A percentile compares a stretch with the other conserved stretches of the same genome.
Evolutionary conservation across 805 yeast species (phyloP).

Genomic region (Saccharomycopsis javanensis): DNA sequence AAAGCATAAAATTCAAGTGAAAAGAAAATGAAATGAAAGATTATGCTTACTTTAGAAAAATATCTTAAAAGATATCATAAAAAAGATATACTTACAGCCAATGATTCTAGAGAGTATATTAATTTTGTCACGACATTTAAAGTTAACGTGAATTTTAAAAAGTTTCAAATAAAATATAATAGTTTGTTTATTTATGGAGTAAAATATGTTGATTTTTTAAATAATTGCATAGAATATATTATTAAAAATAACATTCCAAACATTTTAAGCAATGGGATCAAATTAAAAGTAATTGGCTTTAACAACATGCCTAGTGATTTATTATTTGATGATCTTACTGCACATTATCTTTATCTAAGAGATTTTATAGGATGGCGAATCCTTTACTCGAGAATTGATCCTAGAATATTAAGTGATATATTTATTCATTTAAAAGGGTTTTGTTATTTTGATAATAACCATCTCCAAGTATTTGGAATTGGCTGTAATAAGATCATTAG

Average conservation of each 20-base stretch:
- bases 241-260: neutral
- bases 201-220: neutral
- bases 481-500: neutral
- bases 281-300: neutral
- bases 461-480: neutral
- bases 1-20: neutral
- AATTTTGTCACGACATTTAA: conserved; percentile 2
- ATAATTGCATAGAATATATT: conserved; percentile 5
- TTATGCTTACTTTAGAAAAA: neutral
- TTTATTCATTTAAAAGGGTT: conserved; percentile 3
- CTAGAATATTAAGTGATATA: neutral
- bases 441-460: neutral
- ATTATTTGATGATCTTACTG: neutral
- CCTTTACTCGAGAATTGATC: conserved; percentile 4
- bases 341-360: conserved; percentile 1
- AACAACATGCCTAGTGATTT: neutral
- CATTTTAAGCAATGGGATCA: conserved; percentile 5
- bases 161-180: neutral
- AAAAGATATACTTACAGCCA: neutral
- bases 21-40: neutral
- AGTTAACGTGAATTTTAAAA: neutral
- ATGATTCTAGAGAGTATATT: conserved; percentile 9
- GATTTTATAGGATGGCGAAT: conserved; percentile 4
- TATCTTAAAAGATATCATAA: neutral
- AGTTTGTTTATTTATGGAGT: neutral